phyloP scores from a whole-genome alignment of 805 yeast genomes.

The Candida xyloterini region DNA sequence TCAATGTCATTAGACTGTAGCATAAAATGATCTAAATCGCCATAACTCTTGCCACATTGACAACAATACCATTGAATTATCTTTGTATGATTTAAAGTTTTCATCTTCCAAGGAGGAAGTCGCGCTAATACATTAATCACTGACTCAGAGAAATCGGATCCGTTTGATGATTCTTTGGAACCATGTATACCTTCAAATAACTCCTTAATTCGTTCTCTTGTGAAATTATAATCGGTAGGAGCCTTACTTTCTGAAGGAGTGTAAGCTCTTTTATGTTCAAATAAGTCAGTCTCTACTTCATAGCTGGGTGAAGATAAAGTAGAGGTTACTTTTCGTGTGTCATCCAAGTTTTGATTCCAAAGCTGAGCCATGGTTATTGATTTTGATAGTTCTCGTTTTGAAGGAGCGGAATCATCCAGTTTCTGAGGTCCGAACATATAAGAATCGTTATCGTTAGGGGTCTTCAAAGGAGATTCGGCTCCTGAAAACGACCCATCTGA shows the following conservation, averaged over 20 bases:
- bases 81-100: constrained; percentile 20
- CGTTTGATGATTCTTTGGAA: neutral
- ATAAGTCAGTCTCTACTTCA: neutral
- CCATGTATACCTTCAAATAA: neutral
- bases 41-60: constrained; percentile 31
- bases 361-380: constrained; percentile 1
- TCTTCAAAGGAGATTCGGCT: constrained; percentile 14
- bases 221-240: constrained; percentile 13
- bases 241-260: constrained; percentile 13
- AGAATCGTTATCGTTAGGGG: constrained; percentile 7
- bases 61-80: constrained; percentile 34
- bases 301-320: constrained; percentile 2
- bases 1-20: constrained; percentile 3
- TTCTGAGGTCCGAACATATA: neutral
- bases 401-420: neutral
- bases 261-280: neutral
- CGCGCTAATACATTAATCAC: constrained; percentile 12
- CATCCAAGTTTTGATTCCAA: neutral
- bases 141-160: neutral
- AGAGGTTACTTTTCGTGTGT: neutral
- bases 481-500: constrained; percentile 6
- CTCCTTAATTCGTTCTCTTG: constrained; percentile 14
- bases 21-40: constrained; percentile 23
- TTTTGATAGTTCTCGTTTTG: neutral
- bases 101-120: constrained; percentile 3